phyloP scores from a whole-genome alignment of 768 basidiomycete species.

The Saitozyma sp. region DNA sequence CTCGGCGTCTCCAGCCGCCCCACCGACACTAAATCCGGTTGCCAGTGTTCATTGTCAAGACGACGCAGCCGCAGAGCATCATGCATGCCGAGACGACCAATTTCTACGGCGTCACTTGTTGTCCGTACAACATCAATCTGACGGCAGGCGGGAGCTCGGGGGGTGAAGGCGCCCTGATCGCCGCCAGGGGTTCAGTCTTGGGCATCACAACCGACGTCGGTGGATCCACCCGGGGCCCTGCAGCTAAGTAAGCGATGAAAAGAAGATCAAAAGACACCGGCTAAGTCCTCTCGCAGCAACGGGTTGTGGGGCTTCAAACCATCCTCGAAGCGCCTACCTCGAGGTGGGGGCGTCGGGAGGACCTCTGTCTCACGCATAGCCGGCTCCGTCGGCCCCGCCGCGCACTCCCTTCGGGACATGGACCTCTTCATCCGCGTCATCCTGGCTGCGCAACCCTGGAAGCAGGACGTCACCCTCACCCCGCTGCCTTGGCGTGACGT shows the following conservation, averaged over 20 bases:
- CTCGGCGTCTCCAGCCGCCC: not conserved
- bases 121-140: conserved; percentile 21
- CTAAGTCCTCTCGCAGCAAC: not conserved
- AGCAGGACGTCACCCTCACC: conserved; percentile 1
- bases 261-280: not conserved
- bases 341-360: not conserved
- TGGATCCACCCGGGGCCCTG: conserved; percentile 24
- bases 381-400: conserved; percentile 21
- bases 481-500: conserved; percentile 21
- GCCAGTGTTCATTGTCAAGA: conserved; percentile 25
- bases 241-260: not conserved
- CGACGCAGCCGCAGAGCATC: conserved; percentile 27
- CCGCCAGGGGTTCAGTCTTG: conserved; percentile 13
- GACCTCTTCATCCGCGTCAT: conserved; percentile 19
- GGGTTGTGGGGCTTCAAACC: conserved; percentile 30
- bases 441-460: conserved; percentile 19
- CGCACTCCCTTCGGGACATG: conserved; percentile 16
- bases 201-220: conserved; percentile 29
- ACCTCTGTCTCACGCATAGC: not conserved
- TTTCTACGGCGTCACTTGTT: conserved; percentile 16
- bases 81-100: conserved; percentile 27
- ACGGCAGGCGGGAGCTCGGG: conserved; percentile 27
- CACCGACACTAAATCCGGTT: too few relatives aligned
- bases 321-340: conserved; percentile 16
- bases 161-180: conserved; percentile 25